Percentiles rank a stretch among this genome's conserved stretches.
phyloP scores from a whole-genome alignment of 192 early-diverging fungal genomes.

The Cladochytrium replicatum region DNA sequence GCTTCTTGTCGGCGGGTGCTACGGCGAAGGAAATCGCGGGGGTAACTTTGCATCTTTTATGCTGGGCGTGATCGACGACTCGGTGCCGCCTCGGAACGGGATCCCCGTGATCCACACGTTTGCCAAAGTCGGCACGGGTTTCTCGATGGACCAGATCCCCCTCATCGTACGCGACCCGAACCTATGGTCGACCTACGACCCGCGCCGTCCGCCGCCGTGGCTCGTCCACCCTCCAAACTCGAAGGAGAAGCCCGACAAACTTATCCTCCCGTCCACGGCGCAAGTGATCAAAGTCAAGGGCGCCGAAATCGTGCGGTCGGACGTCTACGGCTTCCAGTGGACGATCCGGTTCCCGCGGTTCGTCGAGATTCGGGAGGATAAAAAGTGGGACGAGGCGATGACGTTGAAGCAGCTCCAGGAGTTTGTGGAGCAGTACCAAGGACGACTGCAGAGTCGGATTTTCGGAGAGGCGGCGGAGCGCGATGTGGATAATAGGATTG shows the following conservation, averaged over 20 bases:
- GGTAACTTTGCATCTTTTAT: conserved; percentile 49
- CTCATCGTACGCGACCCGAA: conserved; percentile 43
- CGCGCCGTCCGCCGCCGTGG: conserved; percentile 36
- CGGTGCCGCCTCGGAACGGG: conserved; percentile 6
- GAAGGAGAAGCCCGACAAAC: conserved; percentile 63
- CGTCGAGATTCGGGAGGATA: conserved; percentile 55
- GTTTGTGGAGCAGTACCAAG: conserved; percentile 17
- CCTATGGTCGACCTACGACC: conserved; percentile 35
- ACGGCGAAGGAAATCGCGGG: conserved; percentile 49
- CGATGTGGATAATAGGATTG: background rate
- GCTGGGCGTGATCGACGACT: conserved; percentile 43
- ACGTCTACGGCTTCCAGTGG: conserved; percentile 43
- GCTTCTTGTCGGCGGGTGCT: conserved; percentile 53
- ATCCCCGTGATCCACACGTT: conserved; percentile 36
- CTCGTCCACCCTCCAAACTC: conserved; percentile 35
- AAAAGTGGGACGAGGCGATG: conserved; percentile 36
- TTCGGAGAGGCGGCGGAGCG: background rate
- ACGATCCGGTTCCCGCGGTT: conserved; percentile 76
- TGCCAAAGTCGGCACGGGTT: conserved; percentile 63
- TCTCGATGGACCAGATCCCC: conserved; percentile 48
- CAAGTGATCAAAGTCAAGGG: conserved; percentile 60
- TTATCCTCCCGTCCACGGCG: conserved; percentile 49
- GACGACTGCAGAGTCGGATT: conserved; percentile 25
- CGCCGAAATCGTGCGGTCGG: conserved; percentile 48
- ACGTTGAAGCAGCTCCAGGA: conserved; percentile 14